Base-by-base conservation (phyloP, 495 filamentous ascomycete species). In the Jackrogersella multiformis region DNA sequence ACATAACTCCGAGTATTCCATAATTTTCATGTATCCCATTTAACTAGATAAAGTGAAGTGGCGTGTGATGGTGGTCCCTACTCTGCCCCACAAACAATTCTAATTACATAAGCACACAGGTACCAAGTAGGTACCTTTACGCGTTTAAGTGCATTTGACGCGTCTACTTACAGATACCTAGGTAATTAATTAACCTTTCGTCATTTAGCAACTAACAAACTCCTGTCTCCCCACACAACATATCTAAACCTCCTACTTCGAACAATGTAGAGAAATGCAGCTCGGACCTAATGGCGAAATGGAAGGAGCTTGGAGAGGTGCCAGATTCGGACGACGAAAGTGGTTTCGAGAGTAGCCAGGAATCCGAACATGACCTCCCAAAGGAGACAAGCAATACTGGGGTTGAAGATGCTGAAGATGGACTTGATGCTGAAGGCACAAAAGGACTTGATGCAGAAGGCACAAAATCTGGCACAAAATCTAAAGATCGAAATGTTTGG, bases 281-380 rank as follows among this genome's bases (percentile, higher is more conserved):
- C 41, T 49, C 32, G 60, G 61, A 10, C 56, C 46, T 62, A 68
- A 86, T 86, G 84, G 83, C 73, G 68, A 78, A 76, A 70, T 87
- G 84, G 84, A 85, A 81, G 79, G 80, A 84, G 78, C 75, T 80
- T 73, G 84, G 84, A 69, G 82, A 81, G 73, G 82, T 87, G 52
- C 82, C 83, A 63, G 84, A 85, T 70, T 86, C 84, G 76, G 84
- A 87, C 68, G 84, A 86, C 61, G 80, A 83, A 70, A 76, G 80
- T 44, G 71, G 61, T 28, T 77, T 77, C 66, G 82, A 83, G 55
- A 78, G 56, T 6, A 70, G 77, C 45, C 63, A 71, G 44, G 77
- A 81, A 56, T 73, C 64, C 15, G 72, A 76, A 36, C 34, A 68
- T 36, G 56, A 51, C 9, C 38, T 66, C 16, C 56, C 54, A 54